Evolutionary conservation across 2,329 filamentous ascomycete species (phyloP), one percentile per base, ranked within the genome.

Genomic region (Diaporthe ilicicola): DNA sequence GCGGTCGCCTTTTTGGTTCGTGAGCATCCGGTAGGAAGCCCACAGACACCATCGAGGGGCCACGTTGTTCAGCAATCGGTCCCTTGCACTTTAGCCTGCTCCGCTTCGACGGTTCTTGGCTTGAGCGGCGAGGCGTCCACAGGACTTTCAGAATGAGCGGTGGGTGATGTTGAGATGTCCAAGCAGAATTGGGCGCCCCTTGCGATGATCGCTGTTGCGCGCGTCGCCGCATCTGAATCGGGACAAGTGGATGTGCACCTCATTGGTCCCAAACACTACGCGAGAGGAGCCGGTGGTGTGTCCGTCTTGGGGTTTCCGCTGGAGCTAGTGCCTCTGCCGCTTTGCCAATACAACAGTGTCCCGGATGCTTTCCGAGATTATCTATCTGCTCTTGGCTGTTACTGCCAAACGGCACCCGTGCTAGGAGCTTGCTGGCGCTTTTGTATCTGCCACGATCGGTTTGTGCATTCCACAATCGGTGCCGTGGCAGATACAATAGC

Each of bases 281-380:
- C 59, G 22, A 32, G 24, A 13, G 50, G 29, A 15, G 19, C 42
- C 59, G 29, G 59, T 62, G 42, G 44, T 64, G 59, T 37, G 29
- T 37, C 22, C 42, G 44, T 27, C 59, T 50, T 37, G 59, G 37
- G 24, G 42, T 34, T 32, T 48, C 59, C 44, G 59, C 44, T 50
- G 59, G 44, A 27, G 59, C 59, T 64, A 64, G 59, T 50, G 27
- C 29, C 42, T 64, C 59, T 64, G 59, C 59, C 59, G 44, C 29
- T 64, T 29, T 42, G 59, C 44, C 59, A 64, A 48, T 64, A 37
- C 59, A 24, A 50, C 59, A 64, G 44, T 64, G 29, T 39, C 44
- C 59, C 59, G 59, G 59, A 50, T 64, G n/a, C 29, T 50, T 64
- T 27, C 44, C 59, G 59, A 64, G 44, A 64, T 50, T 64, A 37